Conservation (phyloP, 1,284 basidiomycete genomes). For the Singerocomus rubriflavus region DNA sequence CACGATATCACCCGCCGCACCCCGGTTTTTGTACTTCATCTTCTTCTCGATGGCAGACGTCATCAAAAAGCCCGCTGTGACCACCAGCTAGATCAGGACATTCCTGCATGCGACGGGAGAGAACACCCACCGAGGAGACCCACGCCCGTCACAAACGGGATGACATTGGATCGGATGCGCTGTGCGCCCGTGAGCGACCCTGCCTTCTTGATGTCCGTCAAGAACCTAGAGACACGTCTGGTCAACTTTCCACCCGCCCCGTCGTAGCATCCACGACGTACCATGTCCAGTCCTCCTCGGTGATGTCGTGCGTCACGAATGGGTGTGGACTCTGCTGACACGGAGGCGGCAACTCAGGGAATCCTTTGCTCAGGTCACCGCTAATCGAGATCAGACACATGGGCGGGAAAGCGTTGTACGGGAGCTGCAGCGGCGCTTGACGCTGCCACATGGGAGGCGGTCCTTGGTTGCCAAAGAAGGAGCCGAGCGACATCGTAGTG, state of each 20-base stretch:
- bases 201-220: conserved; percentile 29
- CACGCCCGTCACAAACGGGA: conserved; percentile 23
- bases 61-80: conserved; percentile 22
- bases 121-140: conserved; percentile 18
- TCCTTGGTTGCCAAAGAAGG: conserved; percentile 29
- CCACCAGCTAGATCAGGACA: neutral
- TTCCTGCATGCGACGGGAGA: neutral
- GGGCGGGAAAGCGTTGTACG: conserved; percentile 25
- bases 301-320: conserved; percentile 30
- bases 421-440: conserved; percentile 13
- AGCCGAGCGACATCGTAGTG: conserved; percentile 15
- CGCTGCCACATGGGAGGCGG: conserved; percentile 29
- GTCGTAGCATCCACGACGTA: neutral
- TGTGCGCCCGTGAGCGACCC: conserved; percentile 22
- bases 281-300: conserved; percentile 34
- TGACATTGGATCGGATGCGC: conserved; percentile 30
- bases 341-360: conserved; percentile 32
- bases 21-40: conserved; percentile 29
- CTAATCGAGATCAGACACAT: conserved; percentile 32
- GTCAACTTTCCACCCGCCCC: neutral
- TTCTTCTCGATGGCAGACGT: conserved; percentile 23
- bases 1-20: conserved; percentile 30
- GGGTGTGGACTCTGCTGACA: conserved; percentile 24
- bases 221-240: conserved; percentile 16
- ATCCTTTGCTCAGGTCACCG: conserved; percentile 19